phyloP scores from a whole-genome alignment of 768 basidiomycete species.

The Tylopilus sp. region DNA sequence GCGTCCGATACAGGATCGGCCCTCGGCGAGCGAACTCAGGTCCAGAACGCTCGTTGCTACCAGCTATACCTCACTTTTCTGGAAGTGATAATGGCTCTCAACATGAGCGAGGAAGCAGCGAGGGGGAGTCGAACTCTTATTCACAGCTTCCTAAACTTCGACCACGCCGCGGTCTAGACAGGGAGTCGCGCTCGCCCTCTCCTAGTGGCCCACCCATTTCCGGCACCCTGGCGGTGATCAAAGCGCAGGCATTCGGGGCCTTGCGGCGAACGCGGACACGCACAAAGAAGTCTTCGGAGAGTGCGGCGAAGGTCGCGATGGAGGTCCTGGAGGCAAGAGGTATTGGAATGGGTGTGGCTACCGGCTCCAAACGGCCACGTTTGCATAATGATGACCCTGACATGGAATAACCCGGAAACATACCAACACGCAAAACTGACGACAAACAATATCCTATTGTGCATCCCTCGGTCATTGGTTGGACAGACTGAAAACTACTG shows the following conservation, averaged over 20 bases:
- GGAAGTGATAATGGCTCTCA: conserved; percentile 50
- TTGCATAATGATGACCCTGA: conserved; percentile 51
- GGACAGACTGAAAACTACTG: conserved; percentile 27
- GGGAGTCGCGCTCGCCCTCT: conserved; percentile 46
- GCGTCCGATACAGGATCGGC: conserved; percentile 58
- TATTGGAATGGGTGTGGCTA: conserved; percentile 49
- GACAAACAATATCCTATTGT: conserved; percentile 29
- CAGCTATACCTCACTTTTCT: conserved; percentile 45
- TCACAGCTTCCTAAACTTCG: conserved; percentile 41
- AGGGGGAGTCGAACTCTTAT: conserved; percentile 49
- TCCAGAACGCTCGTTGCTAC: conserved; percentile 47
- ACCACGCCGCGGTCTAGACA: conserved; percentile 46
- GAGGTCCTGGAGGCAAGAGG: conserved; percentile 82
- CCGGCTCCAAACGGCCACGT: conserved; percentile 42
- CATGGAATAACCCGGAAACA: conserved; percentile 27
- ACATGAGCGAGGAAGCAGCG: conserved; percentile 53
- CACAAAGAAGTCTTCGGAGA: conserved; percentile 69
- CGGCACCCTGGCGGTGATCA: conserved; percentile 85
- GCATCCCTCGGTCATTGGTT: conserved; percentile 23
- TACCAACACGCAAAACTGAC: conserved; percentile 14
- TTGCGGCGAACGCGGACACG: conserved; percentile 74
- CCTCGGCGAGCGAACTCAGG: conserved; percentile 46
- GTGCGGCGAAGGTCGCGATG: conserved; percentile 68
- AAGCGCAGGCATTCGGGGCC: conserved; percentile 86
- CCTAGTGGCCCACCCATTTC: conserved; percentile 52